Base-by-base conservation (phyloP, 2,329 filamentous ascomycete genomes). In the Colletotrichum sp. region DNA sequence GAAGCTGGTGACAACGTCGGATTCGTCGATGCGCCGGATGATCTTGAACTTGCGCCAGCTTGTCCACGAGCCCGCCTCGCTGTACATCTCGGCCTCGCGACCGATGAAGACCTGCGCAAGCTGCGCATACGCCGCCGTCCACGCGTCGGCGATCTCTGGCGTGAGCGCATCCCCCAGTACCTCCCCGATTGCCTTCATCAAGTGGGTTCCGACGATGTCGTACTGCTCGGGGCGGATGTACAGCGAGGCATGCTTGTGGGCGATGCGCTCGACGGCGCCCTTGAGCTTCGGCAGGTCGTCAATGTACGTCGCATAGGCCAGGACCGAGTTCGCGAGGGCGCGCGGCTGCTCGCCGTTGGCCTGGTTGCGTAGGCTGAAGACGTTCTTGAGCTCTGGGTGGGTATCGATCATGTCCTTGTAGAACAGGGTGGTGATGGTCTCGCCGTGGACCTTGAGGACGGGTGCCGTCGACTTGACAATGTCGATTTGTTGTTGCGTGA, bases 401-500 rank as follows among this genome's bases (percentile, higher is more conserved):
- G 90, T 91, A 18, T 77, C 77, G 32, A 96, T 87, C 85, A 96
- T 88, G 84, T 92, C 92, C 59, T 87, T 85, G 87, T 96, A 96
- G 86, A 96, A 96, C 77, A 89, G 85, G 2, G 87, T 88, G n/a
- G 94, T 95, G 83, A 96, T 95, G 61, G 88, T 85, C 21, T 87
- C 86, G 83, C 94, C 94, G 82, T 96, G 90, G 76, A 92, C 87
- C 77, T 91, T 89, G 9, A 96, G 89, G 21, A 95, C 89, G 3
- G 94, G 94, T 52, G 92, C 94, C 3, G 94, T 96, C 48, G 94
- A 88, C 84, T 95, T 96, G 86, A 97, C 92, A 78, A 94, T 92
- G 76, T 89, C 85, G 77, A 93, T 88, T 86, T 96, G 94, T 48
- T 89, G 86, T 30, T 89, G 85, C 13, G 92, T 92, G 74, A 95